Conservation (phyloP, 2,329 filamentous ascomycete species). For the Xylaria sp. region DNA sequence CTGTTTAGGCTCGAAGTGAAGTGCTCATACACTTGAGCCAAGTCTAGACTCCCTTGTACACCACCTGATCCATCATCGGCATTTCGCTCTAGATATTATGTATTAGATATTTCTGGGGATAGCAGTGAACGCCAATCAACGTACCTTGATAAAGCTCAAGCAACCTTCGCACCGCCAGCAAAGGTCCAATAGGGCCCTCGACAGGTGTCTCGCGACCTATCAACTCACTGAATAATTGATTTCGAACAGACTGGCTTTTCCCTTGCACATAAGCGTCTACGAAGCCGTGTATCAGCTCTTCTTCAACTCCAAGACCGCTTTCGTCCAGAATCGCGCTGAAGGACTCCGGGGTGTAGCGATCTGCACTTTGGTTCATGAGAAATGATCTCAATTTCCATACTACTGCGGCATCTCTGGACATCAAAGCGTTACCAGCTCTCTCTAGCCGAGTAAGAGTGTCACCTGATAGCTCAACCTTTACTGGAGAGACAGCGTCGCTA, state of each 20-base stretch:
- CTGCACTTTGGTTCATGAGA: slow-evolving; percentile 43
- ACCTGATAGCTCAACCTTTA: slow-evolving; percentile 41
- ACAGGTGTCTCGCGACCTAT: slow-evolving; percentile 38
- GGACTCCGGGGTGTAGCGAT: slow-evolving; percentile 37
- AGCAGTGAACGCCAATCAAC: slow-evolving; percentile 15
- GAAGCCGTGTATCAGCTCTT: slow-evolving; percentile 43
- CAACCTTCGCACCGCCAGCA: slow-evolving; percentile 44
- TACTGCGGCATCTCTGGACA: slow-evolving; percentile 36
- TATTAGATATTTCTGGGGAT: slow-evolving; percentile 32
- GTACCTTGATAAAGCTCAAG: slow-evolving; percentile 43
- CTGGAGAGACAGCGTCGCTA: slow-evolving; percentile 26
- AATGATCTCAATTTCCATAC: slow-evolving; percentile 49
- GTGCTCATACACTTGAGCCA: slow-evolving; percentile 43
- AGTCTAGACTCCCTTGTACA: slow-evolving; percentile 39
- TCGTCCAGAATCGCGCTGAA: slow-evolving; percentile 42
- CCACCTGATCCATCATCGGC: slow-evolving; percentile 10
- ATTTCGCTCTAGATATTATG: slow-evolving; percentile 28
- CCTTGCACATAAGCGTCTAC: slow-evolving; percentile 45
- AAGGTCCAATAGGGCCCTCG: slow-evolving; percentile 40
- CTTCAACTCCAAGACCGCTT: slow-evolving; percentile 35
- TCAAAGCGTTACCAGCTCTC: slow-evolving; percentile 37
- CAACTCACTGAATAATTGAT: slow-evolving; percentile 41
- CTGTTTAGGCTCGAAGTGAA: slow-evolving; percentile 42
- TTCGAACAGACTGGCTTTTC: slow-evolving; percentile 35
- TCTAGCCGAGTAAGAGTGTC: slow-evolving; percentile 41